These are phyloP conservation scores for Chondrus crispus DNA, from an alignment of 23 red algal species.

Conservation along the genomic window DNA sequence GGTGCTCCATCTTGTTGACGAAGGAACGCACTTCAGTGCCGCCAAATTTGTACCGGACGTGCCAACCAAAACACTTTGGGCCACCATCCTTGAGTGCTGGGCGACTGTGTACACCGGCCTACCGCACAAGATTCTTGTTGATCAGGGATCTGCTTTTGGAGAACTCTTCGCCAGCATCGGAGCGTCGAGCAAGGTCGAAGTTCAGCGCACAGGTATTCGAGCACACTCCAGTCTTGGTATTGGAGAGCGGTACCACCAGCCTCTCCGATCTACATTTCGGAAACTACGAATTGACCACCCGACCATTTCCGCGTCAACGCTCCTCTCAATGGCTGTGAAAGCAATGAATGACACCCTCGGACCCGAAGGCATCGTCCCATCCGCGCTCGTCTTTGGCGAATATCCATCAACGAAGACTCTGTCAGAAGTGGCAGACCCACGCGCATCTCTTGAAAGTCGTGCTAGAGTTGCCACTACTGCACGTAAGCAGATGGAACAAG, in stretches of 20 bases:
- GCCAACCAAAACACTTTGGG: constrained; percentile 6
- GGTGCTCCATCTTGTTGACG: constrained; percentile 4
- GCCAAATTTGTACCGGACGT: not conserved
- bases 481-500: too few relatives aligned
- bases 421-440: not conserved
- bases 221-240: not conserved
- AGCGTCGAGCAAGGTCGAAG: not conserved
- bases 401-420: not conserved
- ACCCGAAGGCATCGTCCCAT: not conserved
- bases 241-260: not conserved
- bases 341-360: not conserved
- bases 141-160: not conserved
- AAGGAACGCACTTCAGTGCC: not conserved
- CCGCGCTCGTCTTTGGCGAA: not conserved
- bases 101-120: not conserved
- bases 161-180: not conserved
- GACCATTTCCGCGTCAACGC: not conserved
- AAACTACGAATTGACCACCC: not conserved
- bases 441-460: not conserved
- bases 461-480: not conserved
- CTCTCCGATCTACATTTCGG: not conserved
- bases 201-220: not conserved
- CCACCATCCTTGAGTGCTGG: constrained; percentile 7
- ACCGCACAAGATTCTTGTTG: not conserved
- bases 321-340: not conserved